Evolutionary conservation across 768 basidiomycete genomes (phyloP), one percentile per base, ranked within the genome.

Genomic region (Russula emetica): DNA sequence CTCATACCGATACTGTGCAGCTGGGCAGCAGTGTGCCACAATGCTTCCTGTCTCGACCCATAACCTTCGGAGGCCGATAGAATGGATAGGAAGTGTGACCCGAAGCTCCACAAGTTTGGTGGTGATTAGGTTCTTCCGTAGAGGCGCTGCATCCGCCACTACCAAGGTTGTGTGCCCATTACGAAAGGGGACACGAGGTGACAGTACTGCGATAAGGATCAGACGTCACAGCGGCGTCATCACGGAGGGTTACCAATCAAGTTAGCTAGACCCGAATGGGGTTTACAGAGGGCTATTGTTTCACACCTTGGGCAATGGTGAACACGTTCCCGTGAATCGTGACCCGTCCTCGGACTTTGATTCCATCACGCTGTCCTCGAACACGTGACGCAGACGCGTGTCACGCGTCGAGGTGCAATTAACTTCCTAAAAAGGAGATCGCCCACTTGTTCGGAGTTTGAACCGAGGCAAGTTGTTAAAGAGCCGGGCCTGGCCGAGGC

Each of bases 331-430:
- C 38, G 38, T 34, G 14, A 4, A 38, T 14, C 38, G 38, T 38
- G 38, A 38, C 36, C 36, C 42, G 44, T n/a, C 44, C 44, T n/a
- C 42, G 42, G 42, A 14, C 9, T 5, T 40, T 8, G 1, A 13
- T 9, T 9, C 10, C 51, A 32, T n/a, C 22, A 10, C 28, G 28
- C 50, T 24, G 10, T 34, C 2, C 32, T 10, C 5, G 9, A 1
- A 20, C 67, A 68, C 67, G 67, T 68, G 67, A 68, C 40, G 8
- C 5, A 5, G 53, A 60, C 66, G 65, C 67, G 66, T 62, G 65
- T 49, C 60, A 62, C 67, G 67, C 67, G 67, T 68, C 67, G 26
- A 60, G 40, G 22, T 51, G 51, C 34, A 38, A 32, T 13, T 18
- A 20, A 56, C 61, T 64, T 60, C 66, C 66, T 5, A 47, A 68